Percentiles rank a stretch among this genome's conserved stretches.
These are phyloP conservation scores for Eucalyptus albens DNA, from an alignment of 345 rosid species.

Conservation along the genomic window DNA sequence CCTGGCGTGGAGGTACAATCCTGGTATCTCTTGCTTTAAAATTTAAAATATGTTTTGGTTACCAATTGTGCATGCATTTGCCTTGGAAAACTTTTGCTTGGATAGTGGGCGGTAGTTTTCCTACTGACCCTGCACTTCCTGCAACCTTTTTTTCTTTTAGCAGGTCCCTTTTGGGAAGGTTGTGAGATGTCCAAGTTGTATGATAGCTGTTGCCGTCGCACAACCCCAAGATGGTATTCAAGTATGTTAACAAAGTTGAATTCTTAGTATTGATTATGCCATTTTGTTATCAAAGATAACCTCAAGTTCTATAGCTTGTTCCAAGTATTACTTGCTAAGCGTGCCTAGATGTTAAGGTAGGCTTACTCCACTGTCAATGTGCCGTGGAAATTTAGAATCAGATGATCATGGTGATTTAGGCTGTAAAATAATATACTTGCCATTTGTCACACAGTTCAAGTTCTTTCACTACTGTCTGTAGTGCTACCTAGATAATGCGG, in stretches of 20 bases:
- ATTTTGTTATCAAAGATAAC: background rate
- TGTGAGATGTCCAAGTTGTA: slow-evolving; percentile 81
- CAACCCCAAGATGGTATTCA: slow-evolving; percentile 91
- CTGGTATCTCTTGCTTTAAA: background rate
- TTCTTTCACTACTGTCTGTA: background rate
- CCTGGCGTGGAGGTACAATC: slow-evolving; percentile 65
- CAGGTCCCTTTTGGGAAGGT: slow-evolving; percentile 97
- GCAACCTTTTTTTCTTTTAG: background rate
- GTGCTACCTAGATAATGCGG: background rate
- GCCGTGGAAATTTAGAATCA: background rate
- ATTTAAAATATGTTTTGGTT: background rate
- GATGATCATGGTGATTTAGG: background rate
- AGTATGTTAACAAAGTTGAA: slow-evolving; percentile 15
- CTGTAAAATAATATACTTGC: background rate
- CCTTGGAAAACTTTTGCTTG: background rate
- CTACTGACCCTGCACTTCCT: background rate
- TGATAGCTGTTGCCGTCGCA: slow-evolving; percentile 70
- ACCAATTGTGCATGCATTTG: background rate
- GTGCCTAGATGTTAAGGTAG: background rate
- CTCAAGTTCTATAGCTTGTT: background rate
- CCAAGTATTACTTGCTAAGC: background rate
- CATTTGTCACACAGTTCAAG: background rate
- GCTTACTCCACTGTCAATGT: background rate
- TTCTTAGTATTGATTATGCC: background rate
- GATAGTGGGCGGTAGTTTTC: background rate